Conservation (phyloP, 495 filamentous ascomycete genomes). For the Alectoria sarmentosa region DNA sequence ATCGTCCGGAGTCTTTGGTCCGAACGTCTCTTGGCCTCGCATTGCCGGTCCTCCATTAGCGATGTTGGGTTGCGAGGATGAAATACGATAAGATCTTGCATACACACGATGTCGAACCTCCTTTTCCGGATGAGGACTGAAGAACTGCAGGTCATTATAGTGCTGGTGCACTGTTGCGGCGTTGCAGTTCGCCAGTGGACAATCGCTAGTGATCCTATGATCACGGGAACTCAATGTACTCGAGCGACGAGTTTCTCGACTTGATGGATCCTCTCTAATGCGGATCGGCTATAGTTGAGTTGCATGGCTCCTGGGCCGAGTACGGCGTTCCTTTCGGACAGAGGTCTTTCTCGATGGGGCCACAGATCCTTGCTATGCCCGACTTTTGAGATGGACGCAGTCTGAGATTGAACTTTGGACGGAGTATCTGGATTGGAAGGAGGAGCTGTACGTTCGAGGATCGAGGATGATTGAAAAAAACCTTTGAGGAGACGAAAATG, state of each 20-base stretch:
- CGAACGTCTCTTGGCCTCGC: not conserved
- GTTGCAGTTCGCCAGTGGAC: not conserved
- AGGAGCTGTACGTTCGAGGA: not conserved
- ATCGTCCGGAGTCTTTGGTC: not conserved
- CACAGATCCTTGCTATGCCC: not conserved
- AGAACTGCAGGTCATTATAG: not conserved
- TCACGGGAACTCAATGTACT: not conserved
- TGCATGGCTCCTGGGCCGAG: not conserved
- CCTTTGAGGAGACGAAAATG: not conserved
- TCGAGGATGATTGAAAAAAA: not conserved
- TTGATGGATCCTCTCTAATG: not conserved
- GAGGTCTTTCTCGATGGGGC: not conserved
- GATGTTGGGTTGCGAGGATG: not conserved
- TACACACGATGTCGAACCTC: not conserved
- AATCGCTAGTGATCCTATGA: not conserved
- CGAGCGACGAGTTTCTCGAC: not conserved
- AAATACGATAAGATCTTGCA: not conserved
- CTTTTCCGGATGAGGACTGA: not conserved
- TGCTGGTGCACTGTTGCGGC: constrained; percentile 2
- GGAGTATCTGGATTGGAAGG: not conserved
- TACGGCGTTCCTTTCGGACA: not conserved
- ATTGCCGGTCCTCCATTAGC: not conserved
- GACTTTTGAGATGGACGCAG: not conserved
- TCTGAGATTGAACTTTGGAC: not conserved
- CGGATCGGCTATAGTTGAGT: not conserved